phyloP scores from a whole-genome alignment of 768 basidiomycete species.

The Russula sp. region DNA sequence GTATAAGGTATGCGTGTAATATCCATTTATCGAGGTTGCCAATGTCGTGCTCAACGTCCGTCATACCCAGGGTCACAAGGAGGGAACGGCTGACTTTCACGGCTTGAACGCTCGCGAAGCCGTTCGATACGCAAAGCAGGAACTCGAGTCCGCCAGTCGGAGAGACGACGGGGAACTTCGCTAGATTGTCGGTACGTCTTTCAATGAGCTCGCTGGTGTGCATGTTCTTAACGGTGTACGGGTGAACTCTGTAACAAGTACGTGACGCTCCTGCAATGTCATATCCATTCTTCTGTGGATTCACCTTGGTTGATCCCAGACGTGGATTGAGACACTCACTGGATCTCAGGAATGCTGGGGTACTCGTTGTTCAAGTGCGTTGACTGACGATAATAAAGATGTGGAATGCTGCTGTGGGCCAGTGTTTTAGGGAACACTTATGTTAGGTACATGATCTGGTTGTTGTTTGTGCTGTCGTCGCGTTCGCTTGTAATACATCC shows the following conservation, averaged over 20 bases:
- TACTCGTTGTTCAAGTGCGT: background rate
- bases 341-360: conserved; percentile 7
- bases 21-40: background rate
- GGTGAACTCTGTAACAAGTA: background rate
- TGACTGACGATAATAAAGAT: background rate
- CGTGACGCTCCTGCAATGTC: background rate
- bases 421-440: no score
- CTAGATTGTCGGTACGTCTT: conserved; percentile 14
- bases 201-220: background rate
- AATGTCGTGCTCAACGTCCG: background rate
- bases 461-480: no score
- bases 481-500: no score
- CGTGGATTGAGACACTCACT: background rate
- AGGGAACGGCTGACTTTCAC: conserved; percentile 9
- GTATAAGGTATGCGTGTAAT: conserved; percentile 1
- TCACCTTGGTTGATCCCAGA: background rate
- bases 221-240: background rate
- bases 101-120: conserved; percentile 6
- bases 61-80: background rate
- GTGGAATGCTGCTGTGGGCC: background rate
- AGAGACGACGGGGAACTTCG: background rate
- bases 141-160: background rate
- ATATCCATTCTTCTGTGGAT: background rate
- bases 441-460: background rate
- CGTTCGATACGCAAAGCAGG: background rate